phyloP scores from a whole-genome alignment of 2,329 filamentous ascomycete genomes.

The Cladosporium sp. region DNA sequence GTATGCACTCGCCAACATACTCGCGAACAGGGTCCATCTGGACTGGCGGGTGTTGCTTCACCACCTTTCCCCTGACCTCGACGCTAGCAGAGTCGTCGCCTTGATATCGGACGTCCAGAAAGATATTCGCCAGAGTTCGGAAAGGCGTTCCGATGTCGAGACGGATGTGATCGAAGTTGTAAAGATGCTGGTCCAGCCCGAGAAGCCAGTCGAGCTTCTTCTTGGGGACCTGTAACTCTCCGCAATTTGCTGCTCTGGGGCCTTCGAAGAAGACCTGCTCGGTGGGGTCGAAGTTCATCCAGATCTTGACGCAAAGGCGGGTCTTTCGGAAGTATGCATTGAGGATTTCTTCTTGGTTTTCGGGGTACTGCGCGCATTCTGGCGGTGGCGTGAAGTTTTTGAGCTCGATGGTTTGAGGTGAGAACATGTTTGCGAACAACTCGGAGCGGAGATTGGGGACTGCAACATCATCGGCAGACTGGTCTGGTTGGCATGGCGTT shows the following conservation, averaged over 20 bases:
- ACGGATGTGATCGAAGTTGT: neutral
- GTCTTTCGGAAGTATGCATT: slow-evolving; percentile 10
- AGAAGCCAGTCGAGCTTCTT: neutral
- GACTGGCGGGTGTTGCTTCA: neutral
- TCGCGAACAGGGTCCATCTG: neutral
- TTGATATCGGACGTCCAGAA: neutral
- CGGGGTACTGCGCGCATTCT: neutral
- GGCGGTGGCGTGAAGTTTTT: neutral
- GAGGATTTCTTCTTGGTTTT: slow-evolving; percentile 7
- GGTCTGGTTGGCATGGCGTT: neutral
- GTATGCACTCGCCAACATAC: neutral
- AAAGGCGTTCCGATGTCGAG: slow-evolving; percentile 12
- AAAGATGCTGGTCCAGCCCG: neutral
- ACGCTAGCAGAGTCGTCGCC: no score
- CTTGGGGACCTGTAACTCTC: slow-evolving; percentile 1
- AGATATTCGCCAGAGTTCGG: neutral
- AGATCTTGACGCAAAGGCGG: slow-evolving; percentile 15
- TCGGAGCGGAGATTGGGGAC: neutral
- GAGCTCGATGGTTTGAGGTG: neutral
- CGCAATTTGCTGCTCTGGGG: neutral
- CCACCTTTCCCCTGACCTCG: no score
- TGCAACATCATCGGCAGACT: neutral
- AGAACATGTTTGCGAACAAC: neutral
- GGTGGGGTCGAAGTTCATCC: slow-evolving; percentile 22
- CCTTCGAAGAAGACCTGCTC: slow-evolving; percentile 16